Evolutionary conservation across 441 rosid species (phyloP).

Genomic region (Adansonia gregorii): DNA sequence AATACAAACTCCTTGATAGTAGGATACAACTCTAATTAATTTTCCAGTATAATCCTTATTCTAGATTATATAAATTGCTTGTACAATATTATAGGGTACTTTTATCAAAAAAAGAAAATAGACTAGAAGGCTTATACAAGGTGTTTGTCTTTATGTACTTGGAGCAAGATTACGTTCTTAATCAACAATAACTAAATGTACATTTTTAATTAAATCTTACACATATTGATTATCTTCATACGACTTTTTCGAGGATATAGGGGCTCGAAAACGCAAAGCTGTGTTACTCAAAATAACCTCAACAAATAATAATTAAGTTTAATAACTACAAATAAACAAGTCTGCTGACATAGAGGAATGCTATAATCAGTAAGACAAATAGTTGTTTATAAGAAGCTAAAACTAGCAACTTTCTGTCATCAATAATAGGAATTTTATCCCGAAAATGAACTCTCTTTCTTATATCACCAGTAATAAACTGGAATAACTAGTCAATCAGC

Average conservation of each 20-base stretch:
- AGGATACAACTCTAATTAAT: too few relatives aligned
- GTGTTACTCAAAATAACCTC: slow-evolving; percentile 25
- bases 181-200: too few relatives aligned
- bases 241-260: slow-evolving; percentile 83
- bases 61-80: too few relatives aligned
- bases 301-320: slow-evolving; percentile 6
- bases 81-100: too few relatives aligned
- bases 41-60: too few relatives aligned
- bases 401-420: background rate
- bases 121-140: too few relatives aligned
- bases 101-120: too few relatives aligned
- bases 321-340: background rate
- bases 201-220: too few relatives aligned
- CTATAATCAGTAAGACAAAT: background rate
- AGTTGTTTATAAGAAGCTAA: background rate
- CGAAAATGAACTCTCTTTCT: background rate
- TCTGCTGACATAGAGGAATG: background rate
- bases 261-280: slow-evolving; percentile 63
- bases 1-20: too few relatives aligned
- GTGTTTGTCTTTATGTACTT: too few relatives aligned
- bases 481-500: background rate
- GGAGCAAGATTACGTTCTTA: too few relatives aligned
- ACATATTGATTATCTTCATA: slow-evolving; percentile 97
- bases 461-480: background rate
- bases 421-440: background rate